These are phyloP conservation scores for Backusella morwellensis DNA, from an alignment of 192 early-diverging fungal species.

Conservation along the genomic window DNA sequence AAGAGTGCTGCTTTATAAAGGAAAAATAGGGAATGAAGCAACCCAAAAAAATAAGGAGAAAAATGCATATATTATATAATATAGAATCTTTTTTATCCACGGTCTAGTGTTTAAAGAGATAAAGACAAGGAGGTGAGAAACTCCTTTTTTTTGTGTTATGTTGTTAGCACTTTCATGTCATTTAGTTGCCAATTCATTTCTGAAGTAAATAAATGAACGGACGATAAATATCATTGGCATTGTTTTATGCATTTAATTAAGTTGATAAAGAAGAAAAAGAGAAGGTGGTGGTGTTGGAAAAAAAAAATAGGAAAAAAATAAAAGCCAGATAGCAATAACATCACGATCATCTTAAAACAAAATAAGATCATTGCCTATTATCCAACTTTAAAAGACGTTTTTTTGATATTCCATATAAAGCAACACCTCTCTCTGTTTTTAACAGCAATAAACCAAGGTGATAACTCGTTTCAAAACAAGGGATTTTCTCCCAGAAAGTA, in stretches of 20 bases:
- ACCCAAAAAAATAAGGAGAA: neutral
- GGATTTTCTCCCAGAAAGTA: neutral
- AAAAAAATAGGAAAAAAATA: neutral
- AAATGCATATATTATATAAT: neutral
- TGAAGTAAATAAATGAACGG: neutral
- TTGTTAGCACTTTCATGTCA: neutral
- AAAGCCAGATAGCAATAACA: neutral
- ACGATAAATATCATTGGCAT: neutral
- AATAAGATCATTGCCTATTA: neutral
- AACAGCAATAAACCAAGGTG: neutral
- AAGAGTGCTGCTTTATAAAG: neutral
- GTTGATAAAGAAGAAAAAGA: neutral
- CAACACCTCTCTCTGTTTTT: neutral
- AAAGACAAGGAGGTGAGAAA: neutral
- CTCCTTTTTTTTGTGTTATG: neutral
- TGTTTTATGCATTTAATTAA: neutral
- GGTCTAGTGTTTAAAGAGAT: neutral
- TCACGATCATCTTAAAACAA: neutral
- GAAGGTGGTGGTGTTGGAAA: neutral
- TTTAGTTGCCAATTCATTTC: neutral
- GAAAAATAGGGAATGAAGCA: neutral
- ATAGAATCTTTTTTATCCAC: neutral
- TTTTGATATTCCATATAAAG: neutral
- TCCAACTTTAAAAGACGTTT: neutral
- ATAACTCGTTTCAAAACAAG: neutral